Base-by-base conservation (phyloP, 2,329 filamentous ascomycete genomes). In the Alternaria angustiovoidea region DNA sequence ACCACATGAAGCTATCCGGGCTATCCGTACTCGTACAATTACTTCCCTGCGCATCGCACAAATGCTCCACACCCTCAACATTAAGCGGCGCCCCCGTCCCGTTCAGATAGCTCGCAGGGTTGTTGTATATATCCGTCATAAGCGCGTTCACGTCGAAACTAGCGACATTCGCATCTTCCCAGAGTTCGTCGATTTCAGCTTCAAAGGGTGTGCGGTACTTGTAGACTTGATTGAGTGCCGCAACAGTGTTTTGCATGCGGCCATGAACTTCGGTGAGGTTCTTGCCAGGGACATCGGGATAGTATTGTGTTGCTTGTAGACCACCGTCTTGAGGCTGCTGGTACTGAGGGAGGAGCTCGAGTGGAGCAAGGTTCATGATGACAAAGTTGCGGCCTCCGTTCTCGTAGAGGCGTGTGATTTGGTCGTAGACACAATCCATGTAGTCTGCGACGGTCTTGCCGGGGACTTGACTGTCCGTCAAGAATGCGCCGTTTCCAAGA, bases 331-430 rank as follows among this genome's bases (percentile, higher is more conserved):
- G 80, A 0, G 80, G 80, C 2, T 80, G 80, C 0, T 86, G 86
- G 73, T 94, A 94, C 57, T 89, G 78, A 0, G 91, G 91, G 1
- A 86, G 80, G n/a, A 89, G 78, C 49, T 93, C 82, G 46, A 94
- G 80, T 0, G 91, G 91, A 0, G 85, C 86, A 14, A 85, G 78
- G 72, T 93, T 93, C 79, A 92, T 82, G 16, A 94, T 80, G 2
- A 93, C 88, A 64, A 94, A 93, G 60, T 87, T 87, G 12, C 91
- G 83, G 0, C 83, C 91, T 5, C 91, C 91, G 41, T 85, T 83
- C 32, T 81, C 77, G 77, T 94, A 91, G 1, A 94, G 79, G 5
- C 74, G 74, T 64, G 89, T 86, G 49, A 93, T 84, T 2, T 85
- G 82, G 7, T 81, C 73, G 80, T 89, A 93, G 2, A 92, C 81